Evolutionary conservation across 2,329 filamentous ascomycete genomes (phyloP), one percentile per base, ranked within the genome.

Genomic region (Penicillium sp.): DNA sequence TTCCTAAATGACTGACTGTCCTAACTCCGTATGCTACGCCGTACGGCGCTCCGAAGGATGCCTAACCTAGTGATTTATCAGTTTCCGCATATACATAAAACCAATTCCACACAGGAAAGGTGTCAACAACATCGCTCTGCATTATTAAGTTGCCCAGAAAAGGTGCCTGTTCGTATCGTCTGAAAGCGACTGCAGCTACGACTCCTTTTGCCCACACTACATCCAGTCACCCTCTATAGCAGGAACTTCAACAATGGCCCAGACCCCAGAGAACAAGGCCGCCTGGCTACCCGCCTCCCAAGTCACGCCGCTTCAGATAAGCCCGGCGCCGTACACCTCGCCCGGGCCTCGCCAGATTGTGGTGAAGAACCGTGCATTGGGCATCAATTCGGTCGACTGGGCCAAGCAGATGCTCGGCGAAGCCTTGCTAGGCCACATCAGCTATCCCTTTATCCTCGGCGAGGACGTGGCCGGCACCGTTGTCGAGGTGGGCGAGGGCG

Each of bases 401-500:
- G 43, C 43, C 3, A 45, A 45, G 10, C 25, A 45, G 3, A 11
- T 45, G 43, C 43, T 45, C 43, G 43, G 43, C 16, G 43, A 45
- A 29, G 25, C 5, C 16, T 29, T 45, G 25, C n/a, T 45, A 8
- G 43, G 25, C 10, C 25, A 45, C 13, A 53, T 62, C 25, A 53
- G 51, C n/a, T 50, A 50, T 19, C 74, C 75, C 0, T 62, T 66
- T 6, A 67, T 77, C 25, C 62, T 77, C n/a, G 79, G 79, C 6
- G 67, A 63, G 19, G 79, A 81, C 58, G 71, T 79, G 11, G 76
- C 78, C 1, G 79, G 79, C 13, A 75, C 78, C 53, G 70, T 60
- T 11, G 25, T 60, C 2, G 31, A 38, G 9, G 39, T 41, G 4
- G 51, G 57, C 5, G 40, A 27, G 0, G 46, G 40, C 8, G 60